Evolutionary conservation across 192 early-diverging fungal genomes (phyloP).

Genomic region (Coemansia sp.): DNA sequence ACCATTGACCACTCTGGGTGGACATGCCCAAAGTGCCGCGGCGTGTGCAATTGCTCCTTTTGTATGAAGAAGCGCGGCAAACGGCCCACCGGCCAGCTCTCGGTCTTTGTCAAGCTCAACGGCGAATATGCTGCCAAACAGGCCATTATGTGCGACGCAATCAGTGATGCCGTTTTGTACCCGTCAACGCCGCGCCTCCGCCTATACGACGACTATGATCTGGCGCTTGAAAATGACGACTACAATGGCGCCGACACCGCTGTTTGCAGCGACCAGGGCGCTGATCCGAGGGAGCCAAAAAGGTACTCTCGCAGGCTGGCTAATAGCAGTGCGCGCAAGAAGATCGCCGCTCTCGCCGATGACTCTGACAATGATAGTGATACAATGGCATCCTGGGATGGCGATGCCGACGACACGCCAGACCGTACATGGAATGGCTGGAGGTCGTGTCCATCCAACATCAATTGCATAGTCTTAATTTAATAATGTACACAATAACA

Average conservation of each 20-base stretch:
- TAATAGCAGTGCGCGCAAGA: constrained; percentile 11
- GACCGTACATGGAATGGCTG: constrained; percentile 24
- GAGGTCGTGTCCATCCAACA: constrained; percentile 15
- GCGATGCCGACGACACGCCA: neutral
- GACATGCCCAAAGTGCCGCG: constrained; percentile 41
- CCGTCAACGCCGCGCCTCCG: neutral
- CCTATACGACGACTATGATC: neutral
- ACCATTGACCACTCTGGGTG: constrained; percentile 16
- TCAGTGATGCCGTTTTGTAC: constrained; percentile 3
- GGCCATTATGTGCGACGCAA: constrained; percentile 9
- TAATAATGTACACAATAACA: constrained; percentile 8
- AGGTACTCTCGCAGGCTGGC: constrained; percentile 11
- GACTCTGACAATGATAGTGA: neutral
- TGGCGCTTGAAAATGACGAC: constrained; percentile 3
- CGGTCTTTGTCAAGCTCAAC: constrained; percentile 27
- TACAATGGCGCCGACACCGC: neutral
- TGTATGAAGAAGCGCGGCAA: constrained; percentile 38
- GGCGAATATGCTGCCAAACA: constrained; percentile 24
- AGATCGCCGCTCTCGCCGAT: constrained; percentile 9
- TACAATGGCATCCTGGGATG: constrained; percentile 1
- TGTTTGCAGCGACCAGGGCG: neutral
- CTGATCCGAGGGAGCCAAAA: neutral
- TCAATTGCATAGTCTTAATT: constrained; percentile 39
- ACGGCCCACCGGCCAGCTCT: constrained; percentile 39
- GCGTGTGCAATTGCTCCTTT: constrained; percentile 41